Base-by-base conservation (phyloP, 441 rosid genomes). In the Populus hybrid region DNA sequence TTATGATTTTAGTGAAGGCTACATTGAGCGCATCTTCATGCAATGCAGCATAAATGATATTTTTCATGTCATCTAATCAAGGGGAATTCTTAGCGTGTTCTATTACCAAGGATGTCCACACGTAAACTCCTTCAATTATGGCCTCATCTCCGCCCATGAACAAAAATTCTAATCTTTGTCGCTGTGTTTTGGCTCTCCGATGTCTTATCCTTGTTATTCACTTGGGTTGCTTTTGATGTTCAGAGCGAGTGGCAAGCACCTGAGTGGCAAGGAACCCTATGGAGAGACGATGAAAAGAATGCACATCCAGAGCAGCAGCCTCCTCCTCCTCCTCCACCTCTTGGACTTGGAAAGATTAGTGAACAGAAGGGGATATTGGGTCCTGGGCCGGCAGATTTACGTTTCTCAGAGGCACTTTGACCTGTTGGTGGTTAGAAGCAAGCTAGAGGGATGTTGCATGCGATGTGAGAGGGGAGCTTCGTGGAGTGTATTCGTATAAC, bases 301-400 rank as follows among this genome's bases (percentile, higher is more conserved):
- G 84, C 64, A 36, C 80, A 79, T 35, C 53, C 75, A 3, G 92
- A 85, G 50, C 85, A 40, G 50, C 82, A 16, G 36, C 86, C 87
- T 28, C 81, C 77, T 28, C 82, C 81, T 10, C 67, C 79, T 18
- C 91, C 84, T 42, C 84, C 85, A 5, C 85, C 89, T 38, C 81
- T 76, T 46, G 97, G 98, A 83, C 83, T 95, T 61, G 99, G 98
- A 77, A 95, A 90, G 89, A 95, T 95, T 42, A 91, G 93, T 24
- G 99, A 95, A 78, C 99, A 95, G 83, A 95, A 93, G 84, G 97
- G 99, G 63, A 93, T 95, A 69, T 81, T 93, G 74, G 99, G 99
- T 70, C 98, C 99, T 38, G 99, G 99, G 18, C 99, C 98, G 5
- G 87, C 98, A 21, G 99, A 94, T 85, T 82, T 94, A 81, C 97